Base-by-base conservation (phyloP, 805 yeast species). In the Teunomyces lycoperdinae region DNA sequence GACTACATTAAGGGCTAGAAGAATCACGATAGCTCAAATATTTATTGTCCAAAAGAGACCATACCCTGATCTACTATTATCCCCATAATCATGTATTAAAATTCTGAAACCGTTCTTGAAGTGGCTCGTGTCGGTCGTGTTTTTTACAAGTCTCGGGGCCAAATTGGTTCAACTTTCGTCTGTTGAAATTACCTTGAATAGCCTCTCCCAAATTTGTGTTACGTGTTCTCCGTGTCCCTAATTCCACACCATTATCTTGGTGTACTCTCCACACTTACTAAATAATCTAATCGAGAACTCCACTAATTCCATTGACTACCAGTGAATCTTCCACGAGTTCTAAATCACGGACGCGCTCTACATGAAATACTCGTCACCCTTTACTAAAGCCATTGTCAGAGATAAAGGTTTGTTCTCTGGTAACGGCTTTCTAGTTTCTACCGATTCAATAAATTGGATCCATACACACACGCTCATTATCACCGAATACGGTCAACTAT, bases 401-500 rank as follows among this genome's bases (percentile, higher is more conserved):
- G 70, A 64, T 46, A 66, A 63, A 44, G 77, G 75, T 4, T 44
- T 57, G 5, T 66, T 69, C 56, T 52, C 56, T 24, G 75, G 72
- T 5, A 54, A 53, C 14, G 60, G 64, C 51, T 63, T 71, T 48
- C 55, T 58, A 24, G 61, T 72, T 8, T 70, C 76, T n/a, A 57
- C 67, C 10, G 77, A 73, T 47, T 56, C 68, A 14, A 47, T 63
- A 9, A 57, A 65, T 13, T 73, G 77, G 77, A 57, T 62, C 36
- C 67, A 61, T 34, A 58, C 61, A 46, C 49, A 58, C 40, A 50
- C 63, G n/a, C 46, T 72, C 7, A 52, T 52, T 40, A 66, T 71
- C 41, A 64, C 67, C 6, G 60, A 58, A 27, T 56, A 64, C 30
- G 77, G 77, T 33, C 63, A 64, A 40, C 47, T 73, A 35, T 63